Base-by-base conservation (phyloP, 108 stramenopile species). In the Cyclotella distinguenda region DNA sequence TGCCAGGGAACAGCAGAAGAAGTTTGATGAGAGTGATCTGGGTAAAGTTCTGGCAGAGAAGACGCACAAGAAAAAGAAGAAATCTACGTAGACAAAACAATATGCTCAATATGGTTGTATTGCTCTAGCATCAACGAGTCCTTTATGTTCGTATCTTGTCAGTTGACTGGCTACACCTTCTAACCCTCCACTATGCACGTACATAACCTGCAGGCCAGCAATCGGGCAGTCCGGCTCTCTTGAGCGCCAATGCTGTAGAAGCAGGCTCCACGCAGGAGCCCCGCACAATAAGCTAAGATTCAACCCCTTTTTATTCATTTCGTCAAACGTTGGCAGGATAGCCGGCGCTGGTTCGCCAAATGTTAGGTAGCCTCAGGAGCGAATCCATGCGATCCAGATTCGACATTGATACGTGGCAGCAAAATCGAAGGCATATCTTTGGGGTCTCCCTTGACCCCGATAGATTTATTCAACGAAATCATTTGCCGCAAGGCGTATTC, bases 181-280 rank as follows among this genome's bases (percentile, higher is more conserved):
- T 47, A 95, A 58, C 5, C 96, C 96, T 38, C 96, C 96, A 47
- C 84, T 84, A 55, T 97, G 94, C 16, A 96, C 81, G 57, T 95
- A 96, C 88, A 96, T 81, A 15, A 96, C 55, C 53, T 86, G 80
- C 18, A 85, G 74, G 35, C 81, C 86, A n/a, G 61, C 68, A 36
- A 88, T 69, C 0, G 79, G 80, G 57, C 78, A 63, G 8, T 62
- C 50, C 4, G 63, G 57, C 28, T 80, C 78, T 50, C 75, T 72
- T 54, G 65, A 66, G 56, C 35, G 56, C 78, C 78, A 79, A 62
- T 93, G 85, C 49, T 86, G 80, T 48, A 90, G 56, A 54, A 93
- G 36, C 42, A 90, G 64, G 30, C 74, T 78, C 81, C 84, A 90
- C 3, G 90, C 72, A 4, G 87, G 86, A 11, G 93, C 90, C 25